Base-by-base conservation (phyloP, 345 rosid genomes). In the Aethionema arabicum region DNA sequence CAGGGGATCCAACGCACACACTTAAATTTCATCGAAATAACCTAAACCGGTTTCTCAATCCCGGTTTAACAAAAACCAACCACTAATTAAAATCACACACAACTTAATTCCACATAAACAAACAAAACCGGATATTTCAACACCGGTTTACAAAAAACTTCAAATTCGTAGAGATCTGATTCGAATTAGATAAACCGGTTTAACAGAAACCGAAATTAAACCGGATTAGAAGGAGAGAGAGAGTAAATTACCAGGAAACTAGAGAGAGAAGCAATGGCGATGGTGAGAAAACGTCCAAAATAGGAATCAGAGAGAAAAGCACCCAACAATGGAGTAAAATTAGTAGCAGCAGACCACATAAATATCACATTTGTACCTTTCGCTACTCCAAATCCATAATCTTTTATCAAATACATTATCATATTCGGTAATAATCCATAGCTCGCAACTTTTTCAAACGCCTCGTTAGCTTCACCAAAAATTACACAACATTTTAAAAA, bases 381-480 rank as follows among this genome's bases (percentile, higher is more conserved):
- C 5, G 85, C 84, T 8, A 82, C 79, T 11, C 79, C 80, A 48
- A 85, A 31, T 40, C 75, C 68, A 52, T 85, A 87, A 45, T 82
- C 83, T 55, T 32, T 66, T 13, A 78, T 81, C 73, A 87, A 46
- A 60, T 87, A 87, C 52, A 80, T 48, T 39, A 87, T 83, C 89
- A 87, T 87, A 72, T 87, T 85, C 38, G 88, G 77, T 40, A 73
- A 7, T 62, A 87, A 48, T 32, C 95, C 95, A 72, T 87, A 87
- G 63, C 91, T 83, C 30, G 95, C 83, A 73, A 87, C 87, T 74
- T 80, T 83, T 82, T 87, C 95, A 21, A 87, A 80, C 31, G 89
- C 83, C 81, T 87, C 95, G 57, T 87, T 87, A 46, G 81, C 95
- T 87, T 74, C 63, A 21, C 30, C 66, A 56, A 30, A 8, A 9